Evolutionary conservation across 768 basidiomycete genomes (phyloP).

Genomic region (Lentinus tigrinus): DNA sequence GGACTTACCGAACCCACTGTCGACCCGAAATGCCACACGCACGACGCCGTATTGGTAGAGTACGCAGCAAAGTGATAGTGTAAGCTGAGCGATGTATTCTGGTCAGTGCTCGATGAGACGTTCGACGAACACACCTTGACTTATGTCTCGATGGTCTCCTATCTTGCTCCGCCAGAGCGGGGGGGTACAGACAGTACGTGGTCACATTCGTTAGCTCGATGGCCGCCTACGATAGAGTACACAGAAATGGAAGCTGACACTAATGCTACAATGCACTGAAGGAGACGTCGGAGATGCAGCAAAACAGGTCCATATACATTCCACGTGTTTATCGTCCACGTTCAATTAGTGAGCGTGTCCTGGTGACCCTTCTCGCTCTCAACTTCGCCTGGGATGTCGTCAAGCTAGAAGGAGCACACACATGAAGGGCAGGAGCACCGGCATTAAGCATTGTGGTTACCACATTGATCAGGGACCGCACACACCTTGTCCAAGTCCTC

Average conservation of each 20-base stretch:
- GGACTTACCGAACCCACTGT: neutral
- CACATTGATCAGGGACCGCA: conserved; percentile 4
- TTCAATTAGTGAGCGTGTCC: conserved; percentile 35
- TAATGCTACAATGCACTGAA: neutral
- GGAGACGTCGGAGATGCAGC: neutral
- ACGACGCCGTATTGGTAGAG: too few species aligned
- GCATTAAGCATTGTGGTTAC: conserved; percentile 28
- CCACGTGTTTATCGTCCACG: neutral
- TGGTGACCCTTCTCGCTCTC: conserved; percentile 60
- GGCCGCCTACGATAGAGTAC: too few species aligned
- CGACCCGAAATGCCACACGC: too few species aligned
- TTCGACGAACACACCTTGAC: too few species aligned
- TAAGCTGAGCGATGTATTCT: too few species aligned
- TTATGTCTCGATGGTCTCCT: too few species aligned
- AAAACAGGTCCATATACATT: neutral
- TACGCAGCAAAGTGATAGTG: too few species aligned
- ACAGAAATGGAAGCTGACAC: neutral
- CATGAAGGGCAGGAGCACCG: neutral
- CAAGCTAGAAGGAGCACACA: conserved; percentile 35
- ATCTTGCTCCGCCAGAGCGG: too few species aligned
- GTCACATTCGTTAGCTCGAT: neutral
- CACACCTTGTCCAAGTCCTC: conserved; percentile 77
- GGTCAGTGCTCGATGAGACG: too few species aligned
- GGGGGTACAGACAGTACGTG: neutral
- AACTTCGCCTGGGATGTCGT: conserved; percentile 64